Conservation (phyloP, 108 stramenopile genomes). For the Skeletonema potamos region DNA sequence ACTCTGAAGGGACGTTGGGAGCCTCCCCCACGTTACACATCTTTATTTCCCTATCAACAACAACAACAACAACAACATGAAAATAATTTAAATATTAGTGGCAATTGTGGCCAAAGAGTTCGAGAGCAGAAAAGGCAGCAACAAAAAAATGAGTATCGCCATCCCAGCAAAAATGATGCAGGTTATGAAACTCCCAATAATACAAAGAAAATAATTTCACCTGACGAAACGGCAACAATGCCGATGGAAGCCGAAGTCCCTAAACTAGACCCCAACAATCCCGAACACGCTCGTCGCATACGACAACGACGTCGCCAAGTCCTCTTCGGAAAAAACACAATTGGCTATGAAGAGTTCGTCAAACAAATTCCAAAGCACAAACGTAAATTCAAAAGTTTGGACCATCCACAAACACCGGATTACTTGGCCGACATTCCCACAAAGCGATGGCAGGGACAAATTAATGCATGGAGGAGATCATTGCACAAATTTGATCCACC, state of each 20-base stretch:
- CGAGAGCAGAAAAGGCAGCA: neutral
- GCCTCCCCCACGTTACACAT: neutral
- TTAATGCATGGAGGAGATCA: conserved; percentile 76
- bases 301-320: conserved; percentile 65
- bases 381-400: conserved; percentile 55
- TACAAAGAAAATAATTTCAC: conserved; percentile 1
- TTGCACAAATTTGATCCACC: conserved; percentile 80
- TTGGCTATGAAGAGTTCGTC: conserved; percentile 75
- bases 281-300: conserved; percentile 62
- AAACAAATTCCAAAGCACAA: conserved; percentile 62
- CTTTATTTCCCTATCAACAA: neutral
- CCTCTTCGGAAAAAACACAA: conserved; percentile 80
- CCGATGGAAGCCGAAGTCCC: conserved; percentile 21
- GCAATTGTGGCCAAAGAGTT: neutral
- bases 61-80: neutral
- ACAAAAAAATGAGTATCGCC: neutral
- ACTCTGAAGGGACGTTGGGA: neutral
- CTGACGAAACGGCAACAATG: neutral
- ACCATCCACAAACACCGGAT: conserved; percentile 80
- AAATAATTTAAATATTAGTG: neutral
- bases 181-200: neutral
- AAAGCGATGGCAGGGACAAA: conserved; percentile 76
- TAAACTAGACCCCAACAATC: conserved; percentile 59
- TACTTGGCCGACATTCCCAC: conserved; percentile 68
- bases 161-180: neutral